These are phyloP conservation scores for Fusarium sp. DNA, from an alignment of 2,329 filamentous ascomycete species.

Conservation along the genomic window DNA sequence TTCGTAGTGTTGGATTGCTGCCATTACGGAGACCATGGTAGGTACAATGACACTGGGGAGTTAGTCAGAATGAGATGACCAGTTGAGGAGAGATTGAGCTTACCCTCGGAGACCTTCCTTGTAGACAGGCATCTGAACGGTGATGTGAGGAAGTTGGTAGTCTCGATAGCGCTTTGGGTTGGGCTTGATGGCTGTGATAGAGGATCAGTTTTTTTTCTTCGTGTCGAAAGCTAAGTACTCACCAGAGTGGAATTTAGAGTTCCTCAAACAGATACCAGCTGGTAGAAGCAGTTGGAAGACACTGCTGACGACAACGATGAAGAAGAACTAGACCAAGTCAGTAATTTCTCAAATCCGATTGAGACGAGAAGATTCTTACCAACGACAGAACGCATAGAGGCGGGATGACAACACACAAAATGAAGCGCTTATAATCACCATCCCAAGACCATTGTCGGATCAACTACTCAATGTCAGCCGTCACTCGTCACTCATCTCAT, in stretches of 20 bases:
- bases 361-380: neutral
- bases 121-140: constrained; percentile 58
- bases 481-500: fast-evolving
- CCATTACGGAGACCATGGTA: constrained; percentile 64
- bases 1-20: constrained; percentile 68
- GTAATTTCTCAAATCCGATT: fast-evolving
- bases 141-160: constrained; percentile 56
- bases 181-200: constrained; percentile 35
- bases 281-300: constrained; percentile 39
- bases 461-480: neutral
- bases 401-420: constrained; percentile 31
- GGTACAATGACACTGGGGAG: constrained; percentile 58
- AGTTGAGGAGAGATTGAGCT: fast-evolving
- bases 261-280: constrained; percentile 38
- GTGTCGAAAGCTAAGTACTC: neutral
- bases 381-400: constrained; percentile 28
- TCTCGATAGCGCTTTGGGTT: constrained; percentile 39
- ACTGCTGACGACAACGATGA: constrained; percentile 41
- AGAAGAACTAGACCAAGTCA: constrained; percentile 36
- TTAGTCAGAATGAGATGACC: neutral
- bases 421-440: constrained; percentile 31
- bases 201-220: neutral
- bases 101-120: constrained; percentile 48
- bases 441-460: constrained; percentile 37
- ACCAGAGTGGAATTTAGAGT: constrained; percentile 42